Evolutionary conservation across 805 yeast genomes (phyloP), one percentile per base, ranked within the genome.

Genomic region (Barnettozyma californica): DNA sequence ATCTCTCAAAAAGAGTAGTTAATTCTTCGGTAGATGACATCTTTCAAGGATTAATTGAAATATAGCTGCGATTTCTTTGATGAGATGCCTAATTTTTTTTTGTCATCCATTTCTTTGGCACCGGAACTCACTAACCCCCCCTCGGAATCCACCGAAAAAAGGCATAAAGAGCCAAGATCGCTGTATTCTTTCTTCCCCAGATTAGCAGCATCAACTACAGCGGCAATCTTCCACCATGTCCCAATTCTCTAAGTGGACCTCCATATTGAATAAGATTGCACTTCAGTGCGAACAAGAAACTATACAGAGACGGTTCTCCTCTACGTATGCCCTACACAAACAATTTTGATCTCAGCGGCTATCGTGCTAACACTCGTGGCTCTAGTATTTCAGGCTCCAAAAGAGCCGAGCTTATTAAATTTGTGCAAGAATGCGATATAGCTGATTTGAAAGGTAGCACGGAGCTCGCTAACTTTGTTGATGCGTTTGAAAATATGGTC

Each of bases 11-110:
- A 4, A 58, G 56, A 27, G 55, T 50, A 21, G 69, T 61, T 16
- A 73, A 56, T 18, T 63, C 69, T 33, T 71, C 77, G 25, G 68
- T 59, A 31, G 66, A 63, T 23, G 56, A 43, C 54, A 51, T 51
- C 18, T 38, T 38, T 5, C 9, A 20, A 7, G 18, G 21, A 21
- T 14, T 35, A 7, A 19, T 14, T 16, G 21, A 11, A 36, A 23
- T 13, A 4, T 13, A 29, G 38, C 7, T 33, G 3, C 5, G 26
- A 7, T 16, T 35, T 27, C 13, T 10, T n/a, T 6, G 56, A 54
- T 6, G 29, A 25, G 41, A 33, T 23, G 9, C 25, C 29, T 26
- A 16, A 26, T 36, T 38, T 31, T 34, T n/a, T 43, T 42, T 35
- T 23, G 18, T 26, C 38, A 33, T 6, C 42, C 26, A 29, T 38